Evolutionary conservation across 345 rosid species (phyloP).

Genomic region (Reutealis trisperma): DNA sequence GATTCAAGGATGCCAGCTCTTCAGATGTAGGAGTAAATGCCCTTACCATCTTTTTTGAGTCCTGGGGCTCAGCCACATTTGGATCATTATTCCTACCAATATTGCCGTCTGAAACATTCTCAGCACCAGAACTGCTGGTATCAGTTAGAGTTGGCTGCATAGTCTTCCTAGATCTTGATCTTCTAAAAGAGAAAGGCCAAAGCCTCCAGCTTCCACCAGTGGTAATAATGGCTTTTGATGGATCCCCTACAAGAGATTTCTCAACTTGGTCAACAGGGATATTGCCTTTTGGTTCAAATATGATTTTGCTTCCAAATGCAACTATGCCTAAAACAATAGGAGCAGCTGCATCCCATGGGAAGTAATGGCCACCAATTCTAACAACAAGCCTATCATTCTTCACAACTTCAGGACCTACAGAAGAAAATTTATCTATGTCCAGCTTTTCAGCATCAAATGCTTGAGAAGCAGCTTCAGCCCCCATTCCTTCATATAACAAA

Average conservation of each 20-base stretch:
- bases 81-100: conserved; percentile 30
- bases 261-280: conserved; percentile 50
- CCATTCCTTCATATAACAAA: conserved; percentile 58
- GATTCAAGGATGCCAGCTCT: conserved; percentile 73
- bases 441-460: conserved; percentile 59
- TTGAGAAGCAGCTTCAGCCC: conserved; percentile 62
- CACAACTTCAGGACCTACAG: conserved; percentile 50
- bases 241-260: conserved; percentile 42
- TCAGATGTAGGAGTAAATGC: conserved; percentile 78
- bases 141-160: conserved; percentile 31
- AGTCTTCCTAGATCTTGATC: conserved; percentile 43
- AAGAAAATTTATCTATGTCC: conserved; percentile 47
- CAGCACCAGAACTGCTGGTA: conserved; percentile 31
- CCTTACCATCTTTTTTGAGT: conserved; percentile 54
- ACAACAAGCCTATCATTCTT: conserved; percentile 59
- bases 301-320: conserved; percentile 46
- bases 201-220: conserved; percentile 71
- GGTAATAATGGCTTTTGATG: conserved; percentile 42
- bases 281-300: conserved; percentile 60
- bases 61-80: conserved; percentile 34
- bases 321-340: conserved; percentile 53
- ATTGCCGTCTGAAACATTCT: conserved; percentile 32
- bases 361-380: conserved; percentile 49
- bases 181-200: conserved; percentile 77
- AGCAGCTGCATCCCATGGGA: conserved; percentile 68